phyloP scores from a whole-genome alignment of 148 eudicot genomes.

The Arbutus unedo region DNA sequence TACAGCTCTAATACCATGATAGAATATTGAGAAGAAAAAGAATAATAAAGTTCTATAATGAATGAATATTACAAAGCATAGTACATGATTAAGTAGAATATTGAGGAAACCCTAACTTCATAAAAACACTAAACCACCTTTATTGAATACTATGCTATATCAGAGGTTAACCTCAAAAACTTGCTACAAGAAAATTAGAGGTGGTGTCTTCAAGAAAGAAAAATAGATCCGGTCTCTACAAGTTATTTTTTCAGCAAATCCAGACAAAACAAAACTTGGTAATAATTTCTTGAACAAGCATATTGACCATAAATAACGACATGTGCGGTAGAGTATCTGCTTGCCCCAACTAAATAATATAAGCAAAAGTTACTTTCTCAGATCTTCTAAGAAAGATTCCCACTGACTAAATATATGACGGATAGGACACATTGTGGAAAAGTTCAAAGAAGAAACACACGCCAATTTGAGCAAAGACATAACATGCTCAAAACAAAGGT shows the following conservation, averaged over 20 bases:
- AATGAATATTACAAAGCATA: too few relatives aligned
- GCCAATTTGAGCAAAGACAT: neutral
- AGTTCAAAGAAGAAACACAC: neutral
- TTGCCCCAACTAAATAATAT: neutral
- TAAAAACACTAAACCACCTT: too few relatives aligned
- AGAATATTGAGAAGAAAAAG: too few relatives aligned
- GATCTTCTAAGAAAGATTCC: neutral
- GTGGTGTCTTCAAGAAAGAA: neutral
- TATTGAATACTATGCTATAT: too few relatives aligned
- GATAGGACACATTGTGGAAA: neutral
- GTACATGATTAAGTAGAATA: too few relatives aligned
- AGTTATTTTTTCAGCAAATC: neutral
- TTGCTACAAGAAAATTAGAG: neutral
- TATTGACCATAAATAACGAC: neutral
- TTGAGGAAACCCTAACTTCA: too few relatives aligned
- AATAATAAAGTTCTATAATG: too few relatives aligned
- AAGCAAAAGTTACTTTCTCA: neutral
- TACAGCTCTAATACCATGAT: too few relatives aligned
- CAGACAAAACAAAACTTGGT: neutral
- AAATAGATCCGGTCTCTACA: neutral
- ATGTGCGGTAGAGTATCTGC: neutral
- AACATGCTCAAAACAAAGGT: neutral
- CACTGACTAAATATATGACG: neutral
- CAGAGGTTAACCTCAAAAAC: neutral
- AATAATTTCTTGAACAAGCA: neutral